Percentiles rank a stretch among this genome's conserved stretches.
Conservation (phyloP, 768 basidiomycete genomes). For the Collybia mongolica region DNA sequence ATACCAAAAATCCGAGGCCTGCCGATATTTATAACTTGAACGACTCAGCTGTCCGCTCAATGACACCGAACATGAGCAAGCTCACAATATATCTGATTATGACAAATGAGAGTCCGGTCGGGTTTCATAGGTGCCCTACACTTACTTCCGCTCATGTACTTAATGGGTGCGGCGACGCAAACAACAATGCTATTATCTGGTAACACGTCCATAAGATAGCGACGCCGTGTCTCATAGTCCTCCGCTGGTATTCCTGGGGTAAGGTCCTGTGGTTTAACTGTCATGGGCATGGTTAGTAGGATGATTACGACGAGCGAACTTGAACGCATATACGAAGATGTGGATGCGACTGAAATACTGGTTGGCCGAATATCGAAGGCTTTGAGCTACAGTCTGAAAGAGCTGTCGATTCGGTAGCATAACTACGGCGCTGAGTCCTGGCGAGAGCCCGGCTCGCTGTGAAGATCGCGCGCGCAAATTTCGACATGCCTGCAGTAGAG, state of each 20-base stretch:
- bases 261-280: slow-evolving; percentile 64
- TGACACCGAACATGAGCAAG: background rate
- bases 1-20: slow-evolving; percentile 93
- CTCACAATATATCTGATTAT: slow-evolving; percentile 73
- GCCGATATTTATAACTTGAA: slow-evolving; percentile 89
- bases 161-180: slow-evolving; percentile 73
- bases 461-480: slow-evolving; percentile 6
- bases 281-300: background rate
- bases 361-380: slow-evolving; percentile 81
- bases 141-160: slow-evolving; percentile 84
- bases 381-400: slow-evolving; percentile 45
- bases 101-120: slow-evolving; percentile 5
- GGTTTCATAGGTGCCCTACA: slow-evolving; percentile 17
- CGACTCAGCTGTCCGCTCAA: background rate
- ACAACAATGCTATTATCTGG: slow-evolving; percentile 76
- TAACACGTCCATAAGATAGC: slow-evolving; percentile 67
- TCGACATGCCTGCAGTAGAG: background rate
- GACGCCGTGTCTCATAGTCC: slow-evolving; percentile 77
- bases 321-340: slow-evolving; percentile 58
- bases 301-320: background rate
- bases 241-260: slow-evolving; percentile 77
- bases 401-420: slow-evolving; percentile 19
- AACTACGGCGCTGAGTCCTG: slow-evolving; percentile 3
- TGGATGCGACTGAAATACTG: slow-evolving; percentile 74
- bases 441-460: slow-evolving; percentile 3